Evolutionary conservation across 805 yeast species (phyloP), one percentile per base, ranked within the genome.

Genomic region (Suhomyces sp.): DNA sequence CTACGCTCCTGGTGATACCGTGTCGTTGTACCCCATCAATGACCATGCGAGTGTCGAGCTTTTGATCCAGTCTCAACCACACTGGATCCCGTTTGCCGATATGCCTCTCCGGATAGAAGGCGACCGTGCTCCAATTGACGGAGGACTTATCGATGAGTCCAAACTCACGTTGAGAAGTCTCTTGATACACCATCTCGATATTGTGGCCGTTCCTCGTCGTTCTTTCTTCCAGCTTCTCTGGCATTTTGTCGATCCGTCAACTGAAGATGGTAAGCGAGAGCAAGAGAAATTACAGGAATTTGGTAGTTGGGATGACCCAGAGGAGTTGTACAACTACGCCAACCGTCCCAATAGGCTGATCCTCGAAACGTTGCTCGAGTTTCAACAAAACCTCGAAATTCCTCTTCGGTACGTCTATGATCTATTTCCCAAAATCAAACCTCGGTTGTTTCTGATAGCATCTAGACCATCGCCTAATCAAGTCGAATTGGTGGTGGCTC

Each of bases 331-430:
- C 66, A 86, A 93, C 67, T 94, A 94, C 68, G 96, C 96, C n/a
- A 88, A 90, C 64, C 74, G 98, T 54, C 97, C 98, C 5, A 78
- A 97, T 57, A 70, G 99, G 58, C 90, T 96, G 48, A 80, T 92
- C 4, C 64, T 91, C 22, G 99, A 94, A 66, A 87, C 88, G 0
- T 66, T 94, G 6, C 78, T 83, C 49, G 99, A 94, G 65, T 94
- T 94, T 64, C 84, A 81, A 56, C 80, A 90, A 5, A 72, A 74
- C 59, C 74, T 94, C 42, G 77, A 70, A 47, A 83, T 94, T 27
- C 98, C 99, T 1, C 64, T 88, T 35, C 86, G 83, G 53, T 86
- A 87, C 62, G 60, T 90, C 5, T 74, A 89, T 44, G 98, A 94
- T 55, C 69, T 90, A 22, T 76, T 94, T 57, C 97, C 97, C 4